Evolutionary conservation across 495 filamentous ascomycete genomes (phyloP).

Genomic region (Talaromyces borbonicus): DNA sequence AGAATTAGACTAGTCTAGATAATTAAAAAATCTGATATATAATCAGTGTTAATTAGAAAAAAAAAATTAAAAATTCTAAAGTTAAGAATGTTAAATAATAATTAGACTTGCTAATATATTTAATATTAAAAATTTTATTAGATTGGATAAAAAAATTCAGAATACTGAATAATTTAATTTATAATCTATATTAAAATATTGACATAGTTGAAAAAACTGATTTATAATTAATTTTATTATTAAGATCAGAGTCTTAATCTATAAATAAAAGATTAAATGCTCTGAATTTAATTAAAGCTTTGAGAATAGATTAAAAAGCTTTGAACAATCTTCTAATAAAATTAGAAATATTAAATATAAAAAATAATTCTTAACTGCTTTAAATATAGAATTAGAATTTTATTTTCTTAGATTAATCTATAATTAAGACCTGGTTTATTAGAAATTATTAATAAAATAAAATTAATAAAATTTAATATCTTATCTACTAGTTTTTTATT

Average conservation of each 20-base stretch:
- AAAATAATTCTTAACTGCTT: neutral
- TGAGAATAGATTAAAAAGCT: neutral
- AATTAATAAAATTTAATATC: no score
- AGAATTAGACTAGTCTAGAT: neutral
- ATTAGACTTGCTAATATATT: neutral
- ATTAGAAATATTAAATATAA: neutral
- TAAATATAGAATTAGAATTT: neutral
- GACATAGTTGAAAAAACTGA: neutral
- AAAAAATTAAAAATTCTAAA: neutral
- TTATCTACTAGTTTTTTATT: no score
- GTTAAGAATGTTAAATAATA: neutral
- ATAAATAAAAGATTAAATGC: no score
- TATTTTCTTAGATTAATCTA: neutral
- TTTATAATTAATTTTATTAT: no score
- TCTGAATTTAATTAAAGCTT: no score
- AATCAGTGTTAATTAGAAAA: neutral
- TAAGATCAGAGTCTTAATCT: no score
- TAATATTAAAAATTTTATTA: neutral
- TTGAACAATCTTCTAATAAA: neutral
- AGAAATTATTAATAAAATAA: no score
- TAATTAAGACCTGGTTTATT: no score
- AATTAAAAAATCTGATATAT: no score
- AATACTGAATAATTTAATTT: neutral
- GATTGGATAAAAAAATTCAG: neutral
- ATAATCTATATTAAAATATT: neutral